Evolutionary conservation across 495 filamentous ascomycete species (phyloP).

Genomic region (Aspergillus coremiiformis): DNA sequence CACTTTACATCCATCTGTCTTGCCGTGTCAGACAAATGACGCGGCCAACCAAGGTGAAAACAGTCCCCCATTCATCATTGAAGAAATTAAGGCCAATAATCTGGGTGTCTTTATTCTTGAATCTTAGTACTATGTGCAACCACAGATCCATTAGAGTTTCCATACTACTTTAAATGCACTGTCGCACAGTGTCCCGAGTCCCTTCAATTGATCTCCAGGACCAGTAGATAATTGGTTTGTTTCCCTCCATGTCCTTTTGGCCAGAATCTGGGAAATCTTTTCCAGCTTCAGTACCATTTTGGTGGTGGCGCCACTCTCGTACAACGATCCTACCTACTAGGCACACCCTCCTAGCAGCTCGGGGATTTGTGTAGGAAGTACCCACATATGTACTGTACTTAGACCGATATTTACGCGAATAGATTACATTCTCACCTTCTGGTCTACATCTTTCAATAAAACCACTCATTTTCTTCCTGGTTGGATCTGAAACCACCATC

Average conservation of each 20-base stretch:
- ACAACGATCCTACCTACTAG: background rate
- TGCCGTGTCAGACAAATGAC: background rate
- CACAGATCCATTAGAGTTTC: background rate
- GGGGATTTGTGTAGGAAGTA: background rate
- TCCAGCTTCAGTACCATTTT: background rate
- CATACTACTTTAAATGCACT: background rate
- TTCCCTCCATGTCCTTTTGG: background rate
- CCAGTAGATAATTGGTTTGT: background rate
- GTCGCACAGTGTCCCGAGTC: background rate
- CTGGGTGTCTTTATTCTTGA: background rate
- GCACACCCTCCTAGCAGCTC: conserved; percentile 7
- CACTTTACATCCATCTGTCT: too few species aligned
- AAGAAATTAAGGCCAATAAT: background rate
- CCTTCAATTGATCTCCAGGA: background rate
- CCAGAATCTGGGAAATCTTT: background rate
- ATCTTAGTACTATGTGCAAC: background rate
- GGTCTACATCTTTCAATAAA: background rate
- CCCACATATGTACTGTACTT: background rate
- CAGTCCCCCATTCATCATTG: background rate
- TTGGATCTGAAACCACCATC: background rate
- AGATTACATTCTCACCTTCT: background rate
- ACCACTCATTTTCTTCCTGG: background rate
- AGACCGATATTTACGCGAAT: background rate
- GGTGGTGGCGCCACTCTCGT: conserved; percentile 5
- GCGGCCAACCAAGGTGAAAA: background rate